Evolutionary conservation across 805 yeast species (phyloP).

Genomic region (Hermanozyma aechmeae): DNA sequence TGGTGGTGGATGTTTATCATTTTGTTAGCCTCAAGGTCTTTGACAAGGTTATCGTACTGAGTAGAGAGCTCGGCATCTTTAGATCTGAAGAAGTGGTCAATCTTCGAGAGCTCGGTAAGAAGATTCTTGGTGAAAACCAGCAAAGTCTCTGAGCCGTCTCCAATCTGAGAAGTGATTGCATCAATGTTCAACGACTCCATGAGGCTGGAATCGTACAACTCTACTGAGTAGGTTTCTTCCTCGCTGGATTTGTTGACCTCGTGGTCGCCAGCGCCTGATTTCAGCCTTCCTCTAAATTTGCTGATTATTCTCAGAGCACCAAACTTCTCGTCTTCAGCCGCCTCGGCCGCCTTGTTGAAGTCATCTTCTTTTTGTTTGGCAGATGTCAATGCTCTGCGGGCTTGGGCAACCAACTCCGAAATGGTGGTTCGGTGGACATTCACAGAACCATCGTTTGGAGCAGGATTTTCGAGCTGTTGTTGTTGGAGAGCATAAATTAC

Average conservation of each 20-base stretch:
- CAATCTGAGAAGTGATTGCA: no score
- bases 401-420: neutral
- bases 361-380: constrained; percentile 14
- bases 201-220: no score
- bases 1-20: constrained; percentile 12
- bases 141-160: no score
- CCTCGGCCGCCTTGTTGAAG: constrained; percentile 23
- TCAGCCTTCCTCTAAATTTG: neutral
- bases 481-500: constrained; percentile 76
- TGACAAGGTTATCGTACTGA: constrained; percentile 46
- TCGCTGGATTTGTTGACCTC: neutral
- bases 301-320: no score
- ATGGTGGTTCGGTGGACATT: neutral
- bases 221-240: no score
- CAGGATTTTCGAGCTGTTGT: constrained; percentile 29
- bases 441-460: constrained; percentile 7
- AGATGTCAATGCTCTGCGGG: constrained; percentile 3
- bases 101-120: constrained; percentile 55
- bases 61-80: constrained; percentile 54
- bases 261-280: neutral
- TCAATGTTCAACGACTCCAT: no score
- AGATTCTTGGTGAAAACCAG: constrained; percentile 20
- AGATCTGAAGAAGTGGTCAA: constrained; percentile 61
- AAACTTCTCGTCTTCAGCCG: no score
- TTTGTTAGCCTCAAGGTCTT: constrained; percentile 43